phyloP scores from a whole-genome alignment of 2,329 filamentous ascomycete genomes.

The Ascochyta rabiei region DNA sequence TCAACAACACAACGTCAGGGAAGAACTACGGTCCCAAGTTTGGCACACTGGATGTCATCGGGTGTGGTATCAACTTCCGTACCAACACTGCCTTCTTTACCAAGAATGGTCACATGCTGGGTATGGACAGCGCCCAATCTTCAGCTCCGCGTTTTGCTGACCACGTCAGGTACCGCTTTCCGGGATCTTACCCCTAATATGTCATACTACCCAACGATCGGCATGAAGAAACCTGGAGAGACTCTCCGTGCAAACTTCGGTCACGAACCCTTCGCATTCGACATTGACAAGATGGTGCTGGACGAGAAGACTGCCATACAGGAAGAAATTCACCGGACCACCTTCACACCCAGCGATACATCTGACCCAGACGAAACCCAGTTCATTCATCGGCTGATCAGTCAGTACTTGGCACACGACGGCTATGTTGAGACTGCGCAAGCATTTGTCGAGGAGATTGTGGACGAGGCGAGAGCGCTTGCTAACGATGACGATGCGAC shows the following conservation, averaged over 20 bases:
- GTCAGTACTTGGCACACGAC: conserved; percentile 92
- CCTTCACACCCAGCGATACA: conserved; percentile 24
- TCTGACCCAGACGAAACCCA: conserved; percentile 69
- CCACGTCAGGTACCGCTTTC: conserved; percentile 68
- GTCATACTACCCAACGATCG: conserved; percentile 68
- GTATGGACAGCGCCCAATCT: conserved; percentile 45
- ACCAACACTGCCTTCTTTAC: conserved; percentile 69
- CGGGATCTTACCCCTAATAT: conserved; percentile 66
- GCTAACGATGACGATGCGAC: conserved; percentile 58
- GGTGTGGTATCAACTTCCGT: conserved; percentile 69
- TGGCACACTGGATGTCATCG: conserved; percentile 64
- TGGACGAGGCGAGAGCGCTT: conserved; percentile 73
- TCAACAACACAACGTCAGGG: conserved; percentile 62
- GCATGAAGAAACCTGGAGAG: conserved; percentile 69
- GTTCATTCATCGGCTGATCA: conserved; percentile 80
- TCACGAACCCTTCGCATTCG: conserved; percentile 79
- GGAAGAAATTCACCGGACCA: conserved; percentile 37
- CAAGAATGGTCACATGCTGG: conserved; percentile 65
- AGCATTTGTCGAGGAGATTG: conserved; percentile 84
- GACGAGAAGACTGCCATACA: conserved; percentile 45
- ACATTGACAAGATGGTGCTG: conserved; percentile 82
- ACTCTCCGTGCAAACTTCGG: conserved; percentile 68
- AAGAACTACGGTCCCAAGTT: conserved; percentile 67
- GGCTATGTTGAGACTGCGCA: conserved; percentile 93
- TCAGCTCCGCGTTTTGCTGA: conserved; percentile 18